Percentiles rank a stretch among this genome's conserved stretches.
Evolutionary conservation across 768 basidiomycete species (phyloP).

Genomic region (Trametes gibbosa): DNA sequence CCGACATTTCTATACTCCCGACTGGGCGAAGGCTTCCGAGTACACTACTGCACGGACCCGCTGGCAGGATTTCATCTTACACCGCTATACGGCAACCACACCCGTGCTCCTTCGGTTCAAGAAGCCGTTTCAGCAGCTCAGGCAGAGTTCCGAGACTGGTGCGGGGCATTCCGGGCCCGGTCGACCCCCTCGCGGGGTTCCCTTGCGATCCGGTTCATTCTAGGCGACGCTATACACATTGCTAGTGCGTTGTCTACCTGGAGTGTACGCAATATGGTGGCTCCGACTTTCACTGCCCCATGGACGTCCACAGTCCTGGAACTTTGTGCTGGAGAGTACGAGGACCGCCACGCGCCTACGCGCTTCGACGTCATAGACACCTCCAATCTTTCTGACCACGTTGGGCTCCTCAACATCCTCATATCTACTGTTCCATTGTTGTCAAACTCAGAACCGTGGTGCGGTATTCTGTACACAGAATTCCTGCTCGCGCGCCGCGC

Average conservation of each 20-base stretch:
- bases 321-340: conserved; percentile 35
- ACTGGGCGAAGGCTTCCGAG: conserved; percentile 36
- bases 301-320: conserved; percentile 36
- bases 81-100: conserved; percentile 17
- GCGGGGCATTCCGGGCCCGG: neutral
- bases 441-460: conserved; percentile 12
- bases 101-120: neutral
- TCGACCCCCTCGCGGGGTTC: neutral
- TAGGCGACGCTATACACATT: conserved; percentile 8
- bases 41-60: conserved; percentile 47
- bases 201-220: conserved; percentile 29
- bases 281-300: conserved; percentile 29
- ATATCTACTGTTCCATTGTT: conserved; percentile 36
- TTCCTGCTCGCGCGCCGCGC: conserved; percentile 28
- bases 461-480: conserved; percentile 40
- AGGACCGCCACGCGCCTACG: conserved; percentile 27
- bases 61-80: conserved; percentile 43
- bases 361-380: conserved; percentile 47
- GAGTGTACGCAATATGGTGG: neutral
- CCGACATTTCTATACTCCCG: conserved; percentile 45
- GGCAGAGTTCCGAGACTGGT: conserved; percentile 8
- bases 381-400: conserved; percentile 47
- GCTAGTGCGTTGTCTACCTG: conserved; percentile 37
- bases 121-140: neutral
- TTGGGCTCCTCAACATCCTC: conserved; percentile 33